Evolutionary conservation across 805 yeast genomes (phyloP), one percentile per base, ranked within the genome.

Genomic region (Yarrowia keelungensis): DNA sequence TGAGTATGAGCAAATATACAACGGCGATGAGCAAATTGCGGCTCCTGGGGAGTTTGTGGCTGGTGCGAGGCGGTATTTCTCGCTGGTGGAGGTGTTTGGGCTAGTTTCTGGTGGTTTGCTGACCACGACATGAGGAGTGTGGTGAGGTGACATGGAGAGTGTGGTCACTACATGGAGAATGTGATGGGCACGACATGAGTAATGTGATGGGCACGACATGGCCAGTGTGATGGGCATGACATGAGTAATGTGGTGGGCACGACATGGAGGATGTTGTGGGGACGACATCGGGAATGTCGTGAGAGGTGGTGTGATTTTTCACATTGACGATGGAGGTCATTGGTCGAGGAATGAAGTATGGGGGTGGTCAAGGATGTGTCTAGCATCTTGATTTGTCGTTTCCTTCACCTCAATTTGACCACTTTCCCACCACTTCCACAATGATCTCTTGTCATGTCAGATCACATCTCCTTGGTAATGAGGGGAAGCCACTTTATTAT

Each of bases 1-100:
- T 59, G 51, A 59, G 65, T 59, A 59, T 59, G 65, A 59, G 65
- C 65, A 59, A 59, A 59, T 59, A n/a, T 26, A n/a, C 26, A 42
- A 16, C 41, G 61, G 9, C 32, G 51, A 16, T 45, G 65, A 59
- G 65, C 65, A 59, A 59, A 59, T 59, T 59, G 51, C n/a, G 11
- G 8, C 2, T 15, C 36, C 15, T 3, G 53, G 53, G 19, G 12
- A 32, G 53, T 26, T 12, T 38, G 10, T 38, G 32, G 32, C 32
- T 26, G 32, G 32, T 26, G 32, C 32, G 32, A 26, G 7, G 32
- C 2, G 32, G 32, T 26, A 26, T 26, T 26, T 26, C 32, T 26
- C 3, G 7, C 4, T 5, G 32, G 3, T 3, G 32, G 32, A 26
- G 32, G 32, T 5, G 32, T 26, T 26, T 26, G 32, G 32, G 32